A percentile compares a stretch with the other conserved stretches of the same genome.
These are phyloP conservation scores for Tolypocladium album DNA, from an alignment of 2,329 filamentous ascomycete genomes.

Conservation along the genomic window DNA sequence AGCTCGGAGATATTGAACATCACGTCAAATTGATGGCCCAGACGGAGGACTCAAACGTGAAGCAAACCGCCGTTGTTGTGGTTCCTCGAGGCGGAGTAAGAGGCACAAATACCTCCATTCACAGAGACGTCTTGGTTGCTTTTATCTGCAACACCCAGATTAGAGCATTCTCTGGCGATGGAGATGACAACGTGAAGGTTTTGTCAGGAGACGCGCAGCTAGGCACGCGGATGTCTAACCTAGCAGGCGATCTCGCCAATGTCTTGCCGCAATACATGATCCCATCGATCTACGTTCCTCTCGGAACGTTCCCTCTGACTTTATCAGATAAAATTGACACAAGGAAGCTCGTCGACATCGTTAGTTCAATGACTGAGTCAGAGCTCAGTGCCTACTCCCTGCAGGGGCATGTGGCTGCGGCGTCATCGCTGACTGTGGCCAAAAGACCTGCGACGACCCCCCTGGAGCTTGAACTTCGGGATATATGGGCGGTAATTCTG, in stretches of 20 bases:
- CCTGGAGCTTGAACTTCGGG: constrained; percentile 2
- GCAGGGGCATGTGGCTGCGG: not conserved
- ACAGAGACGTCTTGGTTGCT: not conserved
- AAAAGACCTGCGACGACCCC: not conserved
- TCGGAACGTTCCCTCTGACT: not conserved
- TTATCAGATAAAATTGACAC: not conserved
- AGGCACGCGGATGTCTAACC: not conserved
- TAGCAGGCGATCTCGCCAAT: not conserved
- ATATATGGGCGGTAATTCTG: constrained; percentile 8
- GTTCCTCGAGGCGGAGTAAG: not conserved
- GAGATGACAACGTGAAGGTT: not conserved
- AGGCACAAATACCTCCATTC: not conserved
- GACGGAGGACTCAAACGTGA: not conserved
- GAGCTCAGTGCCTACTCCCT: constrained; percentile 1
- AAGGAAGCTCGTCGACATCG: not conserved
- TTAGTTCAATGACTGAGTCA: not conserved
- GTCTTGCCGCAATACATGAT: not conserved
- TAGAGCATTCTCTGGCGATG: not conserved
- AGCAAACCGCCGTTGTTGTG: not conserved
- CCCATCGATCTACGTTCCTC: not conserved
- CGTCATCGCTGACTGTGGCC: too few relatives aligned
- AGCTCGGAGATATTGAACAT: constrained; percentile 10
- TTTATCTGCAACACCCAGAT: not conserved
- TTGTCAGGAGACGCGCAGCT: not conserved
- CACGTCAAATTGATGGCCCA: not conserved